Evolutionary conservation across 1,284 basidiomycete species (phyloP).

Genomic region (Boletellus deceptivus): DNA sequence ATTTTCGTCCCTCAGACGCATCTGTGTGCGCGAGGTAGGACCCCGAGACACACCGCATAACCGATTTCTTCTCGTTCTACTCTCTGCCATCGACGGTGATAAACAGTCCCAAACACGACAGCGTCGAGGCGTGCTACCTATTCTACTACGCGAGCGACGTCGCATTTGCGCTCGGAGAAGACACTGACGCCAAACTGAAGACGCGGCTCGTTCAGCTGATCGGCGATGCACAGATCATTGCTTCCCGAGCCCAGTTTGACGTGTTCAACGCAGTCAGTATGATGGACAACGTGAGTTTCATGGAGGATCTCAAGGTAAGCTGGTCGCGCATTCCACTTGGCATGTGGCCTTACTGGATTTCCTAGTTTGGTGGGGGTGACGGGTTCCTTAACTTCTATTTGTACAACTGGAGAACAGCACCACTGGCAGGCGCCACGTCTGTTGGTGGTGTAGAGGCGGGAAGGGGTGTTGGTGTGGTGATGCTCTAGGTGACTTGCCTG

Average conservation of each 20-base stretch:
- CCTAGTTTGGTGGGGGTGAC: conserved; percentile 88
- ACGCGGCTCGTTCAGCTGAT: conserved; percentile 73
- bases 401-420: conserved; percentile 89
- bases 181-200: conserved; percentile 63
- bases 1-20: not conserved
- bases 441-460: conserved; percentile 56
- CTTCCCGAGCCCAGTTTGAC: conserved; percentile 85
- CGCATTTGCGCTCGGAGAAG: conserved; percentile 57
- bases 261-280: conserved; percentile 95
- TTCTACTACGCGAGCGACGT: conserved; percentile 84
- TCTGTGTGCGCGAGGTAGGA: conserved; percentile 49
- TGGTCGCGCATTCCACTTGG: conserved; percentile 6
- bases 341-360: conserved; percentile 6
- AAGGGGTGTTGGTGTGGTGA: conserved; percentile 77
- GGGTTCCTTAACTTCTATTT: conserved; percentile 90
- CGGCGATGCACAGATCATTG: conserved; percentile 76
- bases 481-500: conserved; percentile 49
- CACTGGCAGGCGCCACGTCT: conserved; percentile 65
- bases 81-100: conserved; percentile 92
- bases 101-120: conserved; percentile 55
- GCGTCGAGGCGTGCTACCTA: conserved; percentile 88
- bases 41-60: conserved; percentile 78
- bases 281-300: conserved; percentile 88
- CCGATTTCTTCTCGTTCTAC: conserved; percentile 97
- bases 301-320: conserved; percentile 78